Base-by-base conservation (phyloP, 2,329 filamentous ascomycete genomes). In the Penicillium sp. region DNA sequence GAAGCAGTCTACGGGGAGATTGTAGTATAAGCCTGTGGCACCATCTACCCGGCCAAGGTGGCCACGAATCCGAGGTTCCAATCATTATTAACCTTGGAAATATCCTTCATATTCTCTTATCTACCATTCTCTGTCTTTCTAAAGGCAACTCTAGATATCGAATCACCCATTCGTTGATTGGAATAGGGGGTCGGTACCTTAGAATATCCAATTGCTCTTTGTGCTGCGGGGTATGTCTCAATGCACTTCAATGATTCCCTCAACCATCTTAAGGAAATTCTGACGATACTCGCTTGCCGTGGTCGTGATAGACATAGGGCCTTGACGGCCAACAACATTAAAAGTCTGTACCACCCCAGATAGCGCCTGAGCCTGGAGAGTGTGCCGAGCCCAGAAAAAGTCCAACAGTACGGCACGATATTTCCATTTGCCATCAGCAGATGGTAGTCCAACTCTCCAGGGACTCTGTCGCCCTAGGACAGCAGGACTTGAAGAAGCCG, bases 301-400 rank as follows among this genome's bases (percentile, higher is more conserved):
- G 1, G 88, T 87, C 0, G 88, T 91, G 52, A 91, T 89, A 56
- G 84, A 88, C 88, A 91, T 92, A 0, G 84, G 87, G 0, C 87
- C 88, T 62, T 87, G 81, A 2, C 80, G 75, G 29, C 83, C 84
- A 26, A 90, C 75, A 12, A 80, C 64, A 63, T 90, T 90, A 64
- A 86, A 89, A 0, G 80, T 73, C 47, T 82, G 82, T 55, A 91
- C 82, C 33, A 90, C 70, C 0, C 82, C 80, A 0, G 87, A 89
- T 81, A 90, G 82, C 1, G 83, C 77, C 68, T 81, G 83, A 0
- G 89, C 84, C 51, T 84, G 86, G 0, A 86, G 64, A 61, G 86
- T 87, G 70, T 90, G 87, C 71, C 88, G 89, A 0, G 87, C 84
- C 88, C 88, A 91, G 76, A 91, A 90, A 73, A 92, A 91, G 70